Evolutionary conservation across 2,329 filamentous ascomycete species (phyloP).

Genomic region (Ophiostoma montium): DNA sequence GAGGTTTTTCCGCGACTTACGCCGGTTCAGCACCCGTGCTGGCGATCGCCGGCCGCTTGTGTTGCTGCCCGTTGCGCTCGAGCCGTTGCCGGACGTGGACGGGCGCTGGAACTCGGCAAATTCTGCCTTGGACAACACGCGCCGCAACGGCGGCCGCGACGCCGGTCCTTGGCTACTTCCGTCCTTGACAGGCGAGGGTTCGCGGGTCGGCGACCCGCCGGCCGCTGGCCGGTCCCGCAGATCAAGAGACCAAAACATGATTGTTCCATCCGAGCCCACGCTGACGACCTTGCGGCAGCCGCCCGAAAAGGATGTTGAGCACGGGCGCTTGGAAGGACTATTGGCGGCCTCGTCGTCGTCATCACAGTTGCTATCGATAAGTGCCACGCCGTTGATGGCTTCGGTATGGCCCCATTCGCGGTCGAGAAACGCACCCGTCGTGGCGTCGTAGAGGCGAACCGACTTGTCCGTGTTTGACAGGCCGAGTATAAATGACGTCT

Average conservation of each 20-base stretch:
- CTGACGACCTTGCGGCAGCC: constrained; percentile 47
- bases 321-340: not conserved
- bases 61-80: not conserved
- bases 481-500: constrained; percentile 59
- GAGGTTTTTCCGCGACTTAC: constrained; percentile 38
- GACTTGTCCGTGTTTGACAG: constrained; percentile 94
- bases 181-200: constrained; percentile 36
- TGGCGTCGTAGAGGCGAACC: constrained; percentile 72
- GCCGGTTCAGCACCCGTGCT: constrained; percentile 37
- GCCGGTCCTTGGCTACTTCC: constrained; percentile 26
- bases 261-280: constrained; percentile 64
- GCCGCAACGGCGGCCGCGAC: constrained; percentile 60
- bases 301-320: constrained; percentile 11
- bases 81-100: constrained; percentile 20
- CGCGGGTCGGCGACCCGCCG: constrained; percentile 10
- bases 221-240: constrained; percentile 29
- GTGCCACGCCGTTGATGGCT: constrained; percentile 70
- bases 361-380: constrained; percentile 46
- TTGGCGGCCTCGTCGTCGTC: not conserved
- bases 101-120: constrained; percentile 62
- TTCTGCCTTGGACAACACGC: constrained; percentile 76
- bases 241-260: constrained; percentile 63
- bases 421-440: constrained; percentile 62
- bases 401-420: constrained; percentile 94
- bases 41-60: constrained; percentile 36